Evolutionary conservation across 208 protist species (phyloP), one percentile per base, ranked within the genome.

Genomic region (Wallacemonas sp.): DNA sequence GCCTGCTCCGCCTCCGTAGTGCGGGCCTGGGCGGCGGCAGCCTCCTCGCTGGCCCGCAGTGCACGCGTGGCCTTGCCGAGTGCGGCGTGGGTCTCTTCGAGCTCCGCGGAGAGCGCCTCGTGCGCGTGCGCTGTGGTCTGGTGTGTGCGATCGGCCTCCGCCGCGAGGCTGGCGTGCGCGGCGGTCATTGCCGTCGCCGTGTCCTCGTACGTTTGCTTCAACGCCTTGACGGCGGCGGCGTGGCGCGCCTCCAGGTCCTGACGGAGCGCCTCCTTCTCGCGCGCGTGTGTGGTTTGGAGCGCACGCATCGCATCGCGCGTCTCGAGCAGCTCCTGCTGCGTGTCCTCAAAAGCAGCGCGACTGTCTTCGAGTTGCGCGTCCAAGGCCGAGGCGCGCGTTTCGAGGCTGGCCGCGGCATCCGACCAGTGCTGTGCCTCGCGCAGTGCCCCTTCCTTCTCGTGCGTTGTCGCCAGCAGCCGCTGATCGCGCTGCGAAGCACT

Each of bases 401-500:
- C 67, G 32, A 69, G 42, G 31, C 69, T 41, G 28, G 23, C 12
- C n/a, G 81, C 70, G 38, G 64, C 63, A 41, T 77, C 57, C 33
- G 72, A 65, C 82, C 75, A 84, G 57, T 82, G 73, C 2, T 61
- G 67, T n/a, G 74, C 63, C 31, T 74, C 68, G 14, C 54, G 48
- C 36, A 66, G 70, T 36, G 77, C 50, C 36, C 64, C 59, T 48
- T 84, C 81, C 62, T 70, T 67, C 45, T 78, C 85, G 25, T 78
- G 70, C 2, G 57, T 38, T 16, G 81, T 33, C 25, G 36, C 57
- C 18, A 81, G 50, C 25, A 70, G 57, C 65, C 74, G 73, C 63
- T 84, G 76, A 42, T 77, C 76, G 5, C 52, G 72, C 50, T 77
- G 78, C 3, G 74, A 46, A 23, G 57, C 55, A 32, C 73, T 64